A percentile compares a stretch with the other conserved stretches of the same genome.
phyloP scores from a whole-genome alignment of 768 basidiomycete species.

The Sarcodon sp. region DNA sequence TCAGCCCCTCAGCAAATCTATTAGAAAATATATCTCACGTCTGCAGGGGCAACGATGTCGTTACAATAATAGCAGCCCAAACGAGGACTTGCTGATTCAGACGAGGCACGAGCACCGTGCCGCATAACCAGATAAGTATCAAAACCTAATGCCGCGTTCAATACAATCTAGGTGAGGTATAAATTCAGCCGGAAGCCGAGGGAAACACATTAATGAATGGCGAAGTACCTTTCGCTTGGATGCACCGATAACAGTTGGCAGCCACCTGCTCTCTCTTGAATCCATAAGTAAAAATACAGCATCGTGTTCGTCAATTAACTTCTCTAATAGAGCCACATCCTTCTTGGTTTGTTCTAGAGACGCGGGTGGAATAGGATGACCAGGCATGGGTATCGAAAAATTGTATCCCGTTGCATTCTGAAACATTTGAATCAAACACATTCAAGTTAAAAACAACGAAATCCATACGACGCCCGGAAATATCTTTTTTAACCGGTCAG shows the following conservation, averaged over 20 bases:
- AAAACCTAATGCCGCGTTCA: conserved; percentile 93
- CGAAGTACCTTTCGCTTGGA: conserved; percentile 65
- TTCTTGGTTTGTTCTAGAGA: conserved; percentile 42
- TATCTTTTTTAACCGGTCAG: conserved; percentile 72
- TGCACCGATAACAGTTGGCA: conserved; percentile 82
- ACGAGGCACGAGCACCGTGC: conserved; percentile 56
- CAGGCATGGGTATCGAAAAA: conserved; percentile 92
- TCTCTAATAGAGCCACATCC: conserved; percentile 65
- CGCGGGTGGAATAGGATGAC: conserved; percentile 71
- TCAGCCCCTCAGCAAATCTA: background rate
- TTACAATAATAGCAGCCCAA: conserved; percentile 98
- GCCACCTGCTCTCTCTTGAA: conserved; percentile 93
- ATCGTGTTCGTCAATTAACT: conserved; percentile 76
- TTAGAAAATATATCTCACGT: conserved; percentile 37
- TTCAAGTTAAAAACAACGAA: conserved; percentile 6
- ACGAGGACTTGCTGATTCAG: conserved; percentile 18
- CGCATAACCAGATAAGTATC: conserved; percentile 97
- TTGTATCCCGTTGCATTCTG: conserved; percentile 75
- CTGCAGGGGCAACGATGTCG: conserved; percentile 91
- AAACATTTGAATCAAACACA: background rate
- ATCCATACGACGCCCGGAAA: conserved; percentile 80
- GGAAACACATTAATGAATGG: background rate
- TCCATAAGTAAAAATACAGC: conserved; percentile 94
- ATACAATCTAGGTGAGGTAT: conserved; percentile 47
- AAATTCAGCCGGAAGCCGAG: background rate